Evolutionary conservation across 805 yeast species (phyloP).

Genomic region (Metschnikowia gruessii): DNA sequence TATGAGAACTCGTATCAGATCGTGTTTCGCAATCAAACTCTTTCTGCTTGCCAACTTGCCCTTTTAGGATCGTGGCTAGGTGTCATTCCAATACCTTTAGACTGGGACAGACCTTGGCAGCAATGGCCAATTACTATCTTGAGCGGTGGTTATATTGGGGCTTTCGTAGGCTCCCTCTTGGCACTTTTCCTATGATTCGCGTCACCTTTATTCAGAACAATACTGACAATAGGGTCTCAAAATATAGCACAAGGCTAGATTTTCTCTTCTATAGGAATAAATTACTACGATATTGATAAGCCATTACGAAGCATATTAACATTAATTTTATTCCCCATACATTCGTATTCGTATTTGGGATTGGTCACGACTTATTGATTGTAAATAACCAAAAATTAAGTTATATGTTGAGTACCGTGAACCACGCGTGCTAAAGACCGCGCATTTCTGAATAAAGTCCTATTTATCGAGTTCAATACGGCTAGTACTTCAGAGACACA

Average conservation of each 20-base stretch:
- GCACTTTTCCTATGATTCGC: slow-evolving; percentile 1
- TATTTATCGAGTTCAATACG: neutral
- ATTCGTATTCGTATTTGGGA: no score
- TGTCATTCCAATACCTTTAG: slow-evolving; percentile 89
- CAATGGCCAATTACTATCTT: slow-evolving; percentile 89
- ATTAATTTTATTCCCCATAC: no score
- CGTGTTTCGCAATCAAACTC: slow-evolving; percentile 27
- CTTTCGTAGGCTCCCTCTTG: slow-evolving; percentile 47
- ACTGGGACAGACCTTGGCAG: slow-evolving; percentile 99
- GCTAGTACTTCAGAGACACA: neutral
- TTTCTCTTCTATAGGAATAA: no score
- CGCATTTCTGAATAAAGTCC: no score
- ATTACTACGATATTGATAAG: no score
- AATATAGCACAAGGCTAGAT: no score
- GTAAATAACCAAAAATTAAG: no score
- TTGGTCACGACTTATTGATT: no score
- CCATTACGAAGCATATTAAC: no score
- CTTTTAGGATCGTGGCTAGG: slow-evolving; percentile 85
- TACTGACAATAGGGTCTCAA: no score
- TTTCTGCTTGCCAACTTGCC: slow-evolving; percentile 27
- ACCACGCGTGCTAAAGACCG: no score
- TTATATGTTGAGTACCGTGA: no score
- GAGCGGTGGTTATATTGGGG: slow-evolving; percentile 75
- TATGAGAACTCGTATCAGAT: slow-evolving; percentile 28
- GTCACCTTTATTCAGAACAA: neutral